Base-by-base conservation (phyloP, 306 rosid genomes). In the Fragaria ananassa region DNA sequence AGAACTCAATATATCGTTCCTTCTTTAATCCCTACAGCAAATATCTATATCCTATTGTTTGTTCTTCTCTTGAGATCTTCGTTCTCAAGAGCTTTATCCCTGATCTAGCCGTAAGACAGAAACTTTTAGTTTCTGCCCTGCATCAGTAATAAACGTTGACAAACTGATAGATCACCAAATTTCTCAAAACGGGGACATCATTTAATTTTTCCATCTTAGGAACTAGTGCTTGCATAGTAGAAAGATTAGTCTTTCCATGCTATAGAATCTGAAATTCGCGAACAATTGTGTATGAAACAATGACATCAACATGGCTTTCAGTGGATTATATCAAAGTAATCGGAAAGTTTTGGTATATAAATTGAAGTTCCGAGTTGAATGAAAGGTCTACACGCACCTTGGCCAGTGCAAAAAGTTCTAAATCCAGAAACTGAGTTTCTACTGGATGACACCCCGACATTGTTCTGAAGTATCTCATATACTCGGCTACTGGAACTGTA, bases 321-420 rank as follows among this genome's bases (percentile, higher is more conserved):
- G 2, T 10, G 65, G 50, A 11, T 10, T n/a, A 51, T 12, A 53
- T 53, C 75, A 50, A 53, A 71, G n/a, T 34, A 12, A 73, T 42
- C 10, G 17, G 68, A 58, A 74, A 21, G 6, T 25, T 42, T 58
- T 27, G 57, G 4, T 10, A 58, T 3, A 60, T 17, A 58, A 74
- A 42, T 74, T 4, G 31, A 25, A 58, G 18, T 58, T 58, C 27
- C 19, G 47, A 65, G 47, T 64, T 37, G 11, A 64, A 35, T 56
- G 10, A 74, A 83, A 72, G 41, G 53, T 76, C 77, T n/a, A 45
- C 46, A 72, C 84, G 83, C 91, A 87, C 90, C 96, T 88, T 85
- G 78, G 85, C 80, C 77, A 27, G 88, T 83, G 79, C 91, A 87
- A 89, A 82, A 88, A 17, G 88, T 85, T 75, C 84, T 87, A 86